Conservation (phyloP, 2,329 filamentous ascomycete genomes). For the Drechmeria coniospora region DNA sequence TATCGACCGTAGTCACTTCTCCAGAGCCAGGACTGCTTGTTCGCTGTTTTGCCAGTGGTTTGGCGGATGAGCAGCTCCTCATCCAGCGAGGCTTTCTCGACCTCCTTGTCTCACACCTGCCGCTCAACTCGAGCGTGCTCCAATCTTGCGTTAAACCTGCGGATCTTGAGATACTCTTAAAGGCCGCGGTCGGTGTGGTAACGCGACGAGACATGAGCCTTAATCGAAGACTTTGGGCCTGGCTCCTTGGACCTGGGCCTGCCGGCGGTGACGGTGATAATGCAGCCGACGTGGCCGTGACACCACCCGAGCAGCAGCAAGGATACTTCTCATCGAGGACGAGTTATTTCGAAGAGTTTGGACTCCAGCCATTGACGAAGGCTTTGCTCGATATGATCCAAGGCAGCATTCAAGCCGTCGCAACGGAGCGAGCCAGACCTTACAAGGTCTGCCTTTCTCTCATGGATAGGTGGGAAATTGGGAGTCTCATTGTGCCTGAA, state of each 20-base stretch:
- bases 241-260: constrained; percentile 74
- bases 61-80: constrained; percentile 74
- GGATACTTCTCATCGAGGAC: constrained; percentile 42
- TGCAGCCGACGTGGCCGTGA: constrained; percentile 27
- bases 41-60: constrained; percentile 79
- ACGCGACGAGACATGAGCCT: constrained; percentile 89
- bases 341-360: constrained; percentile 71
- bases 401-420: constrained; percentile 11
- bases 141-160: constrained; percentile 56
- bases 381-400: constrained; percentile 67
- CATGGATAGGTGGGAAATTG: constrained; percentile 98
- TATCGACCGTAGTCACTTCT: constrained; percentile 55
- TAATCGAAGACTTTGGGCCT: constrained; percentile 87
- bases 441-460: constrained; percentile 87
- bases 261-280: constrained; percentile 31
- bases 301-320: constrained; percentile 26
- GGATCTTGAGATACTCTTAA: constrained; percentile 69
- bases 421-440: constrained; percentile 58
- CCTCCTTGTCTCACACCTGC: constrained; percentile 76
- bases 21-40: constrained; percentile 85
- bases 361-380: constrained; percentile 55
- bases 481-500: constrained; percentile 72
- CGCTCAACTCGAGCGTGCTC: constrained; percentile 67
- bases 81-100: constrained; percentile 93
- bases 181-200: constrained; percentile 76